Conservation (phyloP, 305 asterid species). For the Stenogyne calaminthoides region DNA sequence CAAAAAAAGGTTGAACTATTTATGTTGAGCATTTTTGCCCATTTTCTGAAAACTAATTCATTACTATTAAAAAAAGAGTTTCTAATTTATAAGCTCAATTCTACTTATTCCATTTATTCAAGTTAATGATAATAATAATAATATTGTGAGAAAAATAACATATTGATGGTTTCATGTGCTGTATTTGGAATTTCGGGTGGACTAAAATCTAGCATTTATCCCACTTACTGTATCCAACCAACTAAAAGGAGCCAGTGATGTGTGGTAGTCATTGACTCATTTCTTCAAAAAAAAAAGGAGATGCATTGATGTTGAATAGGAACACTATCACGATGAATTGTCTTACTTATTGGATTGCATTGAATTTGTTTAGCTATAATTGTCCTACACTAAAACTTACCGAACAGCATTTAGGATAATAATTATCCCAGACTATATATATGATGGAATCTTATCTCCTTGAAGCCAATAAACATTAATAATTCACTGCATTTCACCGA, state of each 20-base stretch:
- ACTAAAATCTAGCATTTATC: neutral
- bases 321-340: neutral
- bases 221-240: neutral
- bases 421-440: neutral
- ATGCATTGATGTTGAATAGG: neutral
- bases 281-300: neutral
- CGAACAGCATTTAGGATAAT: no score
- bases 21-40: no score
- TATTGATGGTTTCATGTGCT: neutral
- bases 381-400: neutral
- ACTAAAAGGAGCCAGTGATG: neutral
- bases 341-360: neutral
- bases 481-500: no score
- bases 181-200: neutral
- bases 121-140: no score
- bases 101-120: no score
- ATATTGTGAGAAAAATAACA: no score
- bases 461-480: no score
- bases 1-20: no score
- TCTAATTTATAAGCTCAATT: no score
- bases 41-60: no score
- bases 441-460: neutral
- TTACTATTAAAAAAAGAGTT: no score
- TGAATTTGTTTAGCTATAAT: neutral
- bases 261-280: neutral